These are phyloP conservation scores for Craterostigma plantagineum DNA, from an alignment of 257 asterid genomes.

Conservation along the genomic window DNA sequence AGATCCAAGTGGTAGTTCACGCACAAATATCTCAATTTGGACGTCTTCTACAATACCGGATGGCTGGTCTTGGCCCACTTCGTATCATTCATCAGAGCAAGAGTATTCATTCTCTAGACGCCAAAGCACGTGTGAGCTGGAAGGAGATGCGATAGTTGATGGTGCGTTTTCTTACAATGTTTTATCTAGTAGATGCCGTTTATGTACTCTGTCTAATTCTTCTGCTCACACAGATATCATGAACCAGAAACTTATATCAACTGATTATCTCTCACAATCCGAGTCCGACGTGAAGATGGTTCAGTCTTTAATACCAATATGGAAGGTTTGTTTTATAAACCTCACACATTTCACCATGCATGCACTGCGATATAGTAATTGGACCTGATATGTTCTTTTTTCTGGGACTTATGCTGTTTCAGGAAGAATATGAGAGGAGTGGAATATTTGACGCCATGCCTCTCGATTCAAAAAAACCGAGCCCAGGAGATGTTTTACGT, in stretches of 20 bases:
- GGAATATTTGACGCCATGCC: constrained; percentile 39
- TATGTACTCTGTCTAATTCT: too few relatives aligned
- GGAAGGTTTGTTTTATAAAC: constrained; percentile 65
- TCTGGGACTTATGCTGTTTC: not conserved
- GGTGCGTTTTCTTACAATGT: constrained; percentile 23
- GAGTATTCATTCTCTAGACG: constrained; percentile 33
- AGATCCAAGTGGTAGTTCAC: constrained; percentile 25
- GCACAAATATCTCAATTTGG: constrained; percentile 36
- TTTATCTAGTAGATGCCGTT: too few relatives aligned
- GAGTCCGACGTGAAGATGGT: constrained; percentile 60
- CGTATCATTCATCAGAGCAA: constrained; percentile 24
- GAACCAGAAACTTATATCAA: constrained; percentile 50
- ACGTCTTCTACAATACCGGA: constrained; percentile 66
- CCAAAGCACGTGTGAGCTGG: constrained; percentile 72
- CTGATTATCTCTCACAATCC: constrained; percentile 55
- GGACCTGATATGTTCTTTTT: constrained; percentile 12
- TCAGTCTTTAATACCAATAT: constrained; percentile 82
- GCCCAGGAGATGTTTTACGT: constrained; percentile 51
- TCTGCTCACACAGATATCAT: constrained; percentile 41
- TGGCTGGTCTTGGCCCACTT: constrained; percentile 56
- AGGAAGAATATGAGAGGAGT: constrained; percentile 70
- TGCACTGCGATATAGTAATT: constrained; percentile 5
- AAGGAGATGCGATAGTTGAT: constrained; percentile 76
- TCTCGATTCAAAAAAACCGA: constrained; percentile 46
- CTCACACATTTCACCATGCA: not conserved